Conservation (phyloP, 306 rosid genomes). For the Myrica gale region DNA sequence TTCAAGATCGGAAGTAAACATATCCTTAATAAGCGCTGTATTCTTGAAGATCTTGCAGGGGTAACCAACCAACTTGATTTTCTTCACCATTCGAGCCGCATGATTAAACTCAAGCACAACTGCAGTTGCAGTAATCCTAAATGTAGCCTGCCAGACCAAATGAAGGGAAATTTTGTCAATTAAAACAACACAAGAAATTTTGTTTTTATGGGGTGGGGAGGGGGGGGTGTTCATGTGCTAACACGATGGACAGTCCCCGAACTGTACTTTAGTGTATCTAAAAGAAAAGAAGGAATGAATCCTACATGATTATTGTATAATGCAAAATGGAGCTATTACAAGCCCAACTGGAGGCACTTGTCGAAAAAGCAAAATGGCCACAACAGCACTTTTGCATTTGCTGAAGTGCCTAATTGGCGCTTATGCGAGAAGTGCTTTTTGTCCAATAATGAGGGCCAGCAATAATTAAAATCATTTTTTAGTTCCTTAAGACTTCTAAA, state of each 20-base stretch:
- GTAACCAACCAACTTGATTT: slow-evolving; percentile 86
- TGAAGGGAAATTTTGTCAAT: slow-evolving; percentile 19
- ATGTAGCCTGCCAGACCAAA: slow-evolving; percentile 57
- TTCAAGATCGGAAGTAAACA: slow-evolving; percentile 96
- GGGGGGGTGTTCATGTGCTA: not conserved
- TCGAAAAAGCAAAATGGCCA: not conserved
- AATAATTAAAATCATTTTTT: not conserved
- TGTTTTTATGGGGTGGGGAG: not conserved
- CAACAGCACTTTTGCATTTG: not conserved
- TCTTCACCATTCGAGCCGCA: slow-evolving; percentile 70
- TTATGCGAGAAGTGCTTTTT: not conserved
- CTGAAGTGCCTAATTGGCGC: not conserved
- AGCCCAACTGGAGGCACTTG: not conserved
- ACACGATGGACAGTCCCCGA: not conserved
- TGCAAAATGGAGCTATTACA: not conserved
- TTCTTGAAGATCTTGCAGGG: slow-evolving; percentile 95
- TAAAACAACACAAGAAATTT: not conserved
- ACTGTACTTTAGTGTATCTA: not conserved
- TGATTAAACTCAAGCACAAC: slow-evolving; percentile 87
- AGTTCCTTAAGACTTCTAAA: not conserved
- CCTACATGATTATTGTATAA: not conserved
- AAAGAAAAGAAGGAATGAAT: not conserved
- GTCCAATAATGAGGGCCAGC: not conserved
- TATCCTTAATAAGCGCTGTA: slow-evolving; percentile 82
- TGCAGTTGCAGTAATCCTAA: slow-evolving; percentile 93